Evolutionary conservation across 1,284 basidiomycete species (phyloP).

Genomic region (Trichosporon faecale): DNA sequence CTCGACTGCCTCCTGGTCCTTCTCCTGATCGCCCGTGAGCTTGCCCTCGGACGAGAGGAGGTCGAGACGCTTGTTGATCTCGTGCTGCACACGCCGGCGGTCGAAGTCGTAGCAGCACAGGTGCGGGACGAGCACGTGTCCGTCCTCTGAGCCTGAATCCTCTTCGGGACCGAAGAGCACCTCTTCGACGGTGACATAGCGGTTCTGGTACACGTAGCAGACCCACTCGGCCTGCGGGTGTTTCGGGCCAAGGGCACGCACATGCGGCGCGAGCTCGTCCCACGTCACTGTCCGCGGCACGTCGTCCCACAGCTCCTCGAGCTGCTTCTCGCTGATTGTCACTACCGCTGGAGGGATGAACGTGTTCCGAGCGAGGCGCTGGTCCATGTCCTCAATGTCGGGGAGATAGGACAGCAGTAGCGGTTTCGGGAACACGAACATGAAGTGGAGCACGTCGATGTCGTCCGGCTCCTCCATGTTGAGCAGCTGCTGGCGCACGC

Average conservation of each 20-base stretch:
- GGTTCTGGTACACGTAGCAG: slow-evolving; percentile 50
- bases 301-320: not conserved
- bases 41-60: not conserved
- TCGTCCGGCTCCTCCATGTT: slow-evolving; percentile 29
- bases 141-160: not conserved
- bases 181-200: slow-evolving; percentile 35
- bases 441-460: slow-evolving; percentile 17
- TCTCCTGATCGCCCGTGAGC: not conserved
- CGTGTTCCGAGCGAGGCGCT: not conserved
- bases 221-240: slow-evolving; percentile 39
- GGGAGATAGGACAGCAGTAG: slow-evolving; percentile 43
- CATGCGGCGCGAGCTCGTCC: slow-evolving; percentile 39
- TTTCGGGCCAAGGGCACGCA: slow-evolving; percentile 43
- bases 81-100: slow-evolving; percentile 36
- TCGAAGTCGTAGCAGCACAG: slow-evolving; percentile 48
- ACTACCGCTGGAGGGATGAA: slow-evolving; percentile 9
- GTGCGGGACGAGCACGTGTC: slow-evolving; percentile 21
- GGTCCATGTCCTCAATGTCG: not conserved
- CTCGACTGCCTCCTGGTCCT: slow-evolving; percentile 21
- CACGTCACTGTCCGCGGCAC: slow-evolving; percentile 27
- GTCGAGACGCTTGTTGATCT: slow-evolving; percentile 27
- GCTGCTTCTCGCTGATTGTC: not conserved
- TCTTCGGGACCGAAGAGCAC: not conserved
- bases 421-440: slow-evolving; percentile 38
- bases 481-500: slow-evolving; percentile 37